These are phyloP conservation scores for Aschersonia sp. DNA, from an alignment of 2,329 filamentous ascomycete genomes.

Conservation along the genomic window DNA sequence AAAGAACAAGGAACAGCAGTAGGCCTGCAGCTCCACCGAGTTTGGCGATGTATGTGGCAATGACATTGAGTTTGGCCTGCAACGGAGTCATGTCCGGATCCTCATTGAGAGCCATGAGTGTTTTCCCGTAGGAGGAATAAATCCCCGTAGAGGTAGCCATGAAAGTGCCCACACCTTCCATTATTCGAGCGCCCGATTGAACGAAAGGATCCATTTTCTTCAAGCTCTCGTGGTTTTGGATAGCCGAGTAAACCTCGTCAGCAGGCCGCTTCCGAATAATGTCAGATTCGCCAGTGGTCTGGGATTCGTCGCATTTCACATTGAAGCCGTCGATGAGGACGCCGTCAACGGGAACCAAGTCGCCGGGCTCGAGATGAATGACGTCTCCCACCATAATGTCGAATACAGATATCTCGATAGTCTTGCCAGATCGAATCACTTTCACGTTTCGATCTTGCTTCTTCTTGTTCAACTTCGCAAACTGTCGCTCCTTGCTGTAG, in stretches of 20 bases:
- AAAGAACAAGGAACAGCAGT: constrained; percentile 67
- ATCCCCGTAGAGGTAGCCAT: constrained; percentile 60
- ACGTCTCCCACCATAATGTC: constrained; percentile 59
- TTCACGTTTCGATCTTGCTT: constrained; percentile 65
- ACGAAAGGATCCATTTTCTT: constrained; percentile 74
- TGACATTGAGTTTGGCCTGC: constrained; percentile 59
- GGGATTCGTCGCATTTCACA: constrained; percentile 64
- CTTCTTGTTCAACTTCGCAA: constrained; percentile 64
- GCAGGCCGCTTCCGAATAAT: constrained; percentile 53
- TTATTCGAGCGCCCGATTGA: constrained; percentile 67
- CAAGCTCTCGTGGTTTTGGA: constrained; percentile 48
- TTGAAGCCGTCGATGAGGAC: constrained; percentile 59
- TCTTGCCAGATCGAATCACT: constrained; percentile 55
- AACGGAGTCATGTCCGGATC: constrained; percentile 63
- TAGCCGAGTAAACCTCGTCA: constrained; percentile 55
- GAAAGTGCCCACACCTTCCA: constrained; percentile 64
- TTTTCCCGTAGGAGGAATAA: constrained; percentile 62
- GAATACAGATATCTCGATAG: constrained; percentile 53
- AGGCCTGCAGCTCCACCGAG: constrained; percentile 64
- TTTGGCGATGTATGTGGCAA: constrained; percentile 67
- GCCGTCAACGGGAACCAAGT: constrained; percentile 61
- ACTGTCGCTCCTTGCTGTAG: constrained; percentile 68
- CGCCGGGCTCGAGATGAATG: constrained; percentile 58
- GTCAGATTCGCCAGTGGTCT: constrained; percentile 67
- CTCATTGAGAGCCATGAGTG: constrained; percentile 59